These are phyloP conservation scores for Psidium friedrichsthalianum DNA, from an alignment of 345 rosid species.

Conservation along the genomic window DNA sequence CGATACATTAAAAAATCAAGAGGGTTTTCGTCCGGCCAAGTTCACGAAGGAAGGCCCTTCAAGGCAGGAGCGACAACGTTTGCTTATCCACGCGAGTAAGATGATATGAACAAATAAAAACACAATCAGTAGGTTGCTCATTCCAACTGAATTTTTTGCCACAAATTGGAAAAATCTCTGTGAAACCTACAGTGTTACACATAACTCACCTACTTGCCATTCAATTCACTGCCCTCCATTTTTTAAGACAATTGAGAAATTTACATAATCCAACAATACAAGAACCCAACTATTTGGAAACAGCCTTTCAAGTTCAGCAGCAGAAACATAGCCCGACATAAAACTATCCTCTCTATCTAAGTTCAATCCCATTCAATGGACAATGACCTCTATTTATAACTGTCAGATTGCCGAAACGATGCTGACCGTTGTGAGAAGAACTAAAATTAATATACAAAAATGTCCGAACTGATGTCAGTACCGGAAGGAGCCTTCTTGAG, in stretches of 20 bases:
- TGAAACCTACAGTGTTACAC: not conserved
- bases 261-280: not conserved
- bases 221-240: not conserved
- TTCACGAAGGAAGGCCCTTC: not conserved
- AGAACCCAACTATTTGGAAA: not conserved
- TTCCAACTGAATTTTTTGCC: not conserved
- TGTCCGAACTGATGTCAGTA: constrained; percentile 8
- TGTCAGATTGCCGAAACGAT: constrained; percentile 1
- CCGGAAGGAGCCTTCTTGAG: constrained; percentile 17
- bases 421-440: not conserved
- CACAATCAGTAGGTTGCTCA: not conserved
- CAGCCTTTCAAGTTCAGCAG: not conserved
- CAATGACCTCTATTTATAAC: not conserved
- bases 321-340: not conserved
- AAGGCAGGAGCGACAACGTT: not conserved
- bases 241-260: not conserved
- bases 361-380: not conserved
- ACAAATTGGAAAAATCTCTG: not conserved
- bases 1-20: not conserved
- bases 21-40: not conserved
- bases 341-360: not conserved
- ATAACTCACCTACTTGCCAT: not conserved
- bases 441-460: constrained; percentile 14
- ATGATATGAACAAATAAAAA: not conserved
- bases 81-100: not conserved